These are phyloP conservation scores for Stachybotrys echinatus DNA, from an alignment of 2,329 filamentous ascomycete species.

Conservation along the genomic window DNA sequence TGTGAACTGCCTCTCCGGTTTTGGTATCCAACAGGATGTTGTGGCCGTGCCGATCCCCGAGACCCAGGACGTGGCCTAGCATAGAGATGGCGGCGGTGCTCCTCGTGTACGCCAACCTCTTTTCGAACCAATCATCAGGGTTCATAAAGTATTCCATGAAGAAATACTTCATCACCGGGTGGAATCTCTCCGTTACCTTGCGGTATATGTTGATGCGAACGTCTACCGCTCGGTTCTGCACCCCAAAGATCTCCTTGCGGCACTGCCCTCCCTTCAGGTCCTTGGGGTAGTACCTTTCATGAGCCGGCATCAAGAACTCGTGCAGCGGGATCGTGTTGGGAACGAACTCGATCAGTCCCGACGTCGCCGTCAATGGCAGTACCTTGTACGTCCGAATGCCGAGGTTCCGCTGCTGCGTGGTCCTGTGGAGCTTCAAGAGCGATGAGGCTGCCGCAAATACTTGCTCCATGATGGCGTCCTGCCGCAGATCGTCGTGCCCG, in stretches of 20 bases:
- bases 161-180: slow-evolving; percentile 93
- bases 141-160: slow-evolving; percentile 93
- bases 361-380: slow-evolving; percentile 74
- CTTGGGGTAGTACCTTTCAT: slow-evolving; percentile 78
- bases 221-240: slow-evolving; percentile 64
- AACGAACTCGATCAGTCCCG: slow-evolving; percentile 96
- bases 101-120: slow-evolving; percentile 83
- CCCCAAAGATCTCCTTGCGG: slow-evolving; percentile 72
- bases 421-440: slow-evolving; percentile 77
- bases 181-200: slow-evolving; percentile 74
- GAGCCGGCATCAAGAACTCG: slow-evolving; percentile 86
- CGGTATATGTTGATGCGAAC: slow-evolving; percentile 70
- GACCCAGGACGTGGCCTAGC: slow-evolving; percentile 83
- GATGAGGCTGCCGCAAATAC: slow-evolving; percentile 95
- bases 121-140: slow-evolving; percentile 93
- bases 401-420: slow-evolving; percentile 81
- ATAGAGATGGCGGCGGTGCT: slow-evolving; percentile 95
- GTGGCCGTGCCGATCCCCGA: slow-evolving; percentile 92
- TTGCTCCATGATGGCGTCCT: slow-evolving; percentile 99
- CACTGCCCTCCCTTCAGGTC: slow-evolving; percentile 74
- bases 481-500: slow-evolving; percentile 90
- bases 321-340: slow-evolving; percentile 88
- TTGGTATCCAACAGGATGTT: slow-evolving; percentile 91
- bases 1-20: slow-evolving; percentile 92
- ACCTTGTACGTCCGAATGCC: slow-evolving; percentile 97